Evolutionary conservation across 805 yeast genomes (phyloP).

Genomic region (Cyberlindnera mississippiensis): DNA sequence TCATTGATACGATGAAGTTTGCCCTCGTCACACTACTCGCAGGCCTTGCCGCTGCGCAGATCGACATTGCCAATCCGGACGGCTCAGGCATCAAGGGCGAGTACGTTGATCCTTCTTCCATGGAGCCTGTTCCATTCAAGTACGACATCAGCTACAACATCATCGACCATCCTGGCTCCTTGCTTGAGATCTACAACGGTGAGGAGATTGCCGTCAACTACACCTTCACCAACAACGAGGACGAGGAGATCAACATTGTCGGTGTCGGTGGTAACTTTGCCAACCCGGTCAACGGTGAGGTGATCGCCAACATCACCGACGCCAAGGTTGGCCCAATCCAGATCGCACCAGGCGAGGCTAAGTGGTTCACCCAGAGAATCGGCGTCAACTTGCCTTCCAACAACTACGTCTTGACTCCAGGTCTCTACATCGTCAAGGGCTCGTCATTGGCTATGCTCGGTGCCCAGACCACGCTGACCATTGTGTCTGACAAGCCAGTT

Average conservation of each 20-base stretch:
- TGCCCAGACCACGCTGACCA: conserved; percentile 53
- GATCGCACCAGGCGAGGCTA: conserved; percentile 46
- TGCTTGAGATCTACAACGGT: conserved; percentile 44
- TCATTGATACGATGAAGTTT: conserved; percentile 16
- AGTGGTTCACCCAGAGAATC: conserved; percentile 53
- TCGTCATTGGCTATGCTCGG: conserved; percentile 51
- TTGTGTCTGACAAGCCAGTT: conserved; percentile 59
- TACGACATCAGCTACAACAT: conserved; percentile 47
- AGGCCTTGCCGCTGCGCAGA: conserved; percentile 17
- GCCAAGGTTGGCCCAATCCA: conserved; percentile 58
- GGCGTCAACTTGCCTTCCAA: conserved; percentile 55
- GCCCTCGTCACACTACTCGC: conserved; percentile 11
- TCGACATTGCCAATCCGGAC: conserved; percentile 17
- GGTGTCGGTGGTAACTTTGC: conserved; percentile 69
- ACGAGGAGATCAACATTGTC: conserved; percentile 45
- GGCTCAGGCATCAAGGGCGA: conserved; percentile 14
- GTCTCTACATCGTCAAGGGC: conserved; percentile 47
- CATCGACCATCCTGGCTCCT: conserved; percentile 39
- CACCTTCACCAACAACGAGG: conserved; percentile 51
- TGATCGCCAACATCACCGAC: conserved; percentile 59
- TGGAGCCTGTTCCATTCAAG: conserved; percentile 37
- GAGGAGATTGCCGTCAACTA: conserved; percentile 51
- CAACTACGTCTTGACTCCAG: conserved; percentile 57
- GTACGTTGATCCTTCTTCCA: conserved; percentile 18
- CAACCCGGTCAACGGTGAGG: conserved; percentile 48